A percentile compares a stretch with the other conserved stretches of the same genome.
Conservation (phyloP, 495 filamentous ascomycete genomes). For the Aspergillus homomorphus region DNA sequence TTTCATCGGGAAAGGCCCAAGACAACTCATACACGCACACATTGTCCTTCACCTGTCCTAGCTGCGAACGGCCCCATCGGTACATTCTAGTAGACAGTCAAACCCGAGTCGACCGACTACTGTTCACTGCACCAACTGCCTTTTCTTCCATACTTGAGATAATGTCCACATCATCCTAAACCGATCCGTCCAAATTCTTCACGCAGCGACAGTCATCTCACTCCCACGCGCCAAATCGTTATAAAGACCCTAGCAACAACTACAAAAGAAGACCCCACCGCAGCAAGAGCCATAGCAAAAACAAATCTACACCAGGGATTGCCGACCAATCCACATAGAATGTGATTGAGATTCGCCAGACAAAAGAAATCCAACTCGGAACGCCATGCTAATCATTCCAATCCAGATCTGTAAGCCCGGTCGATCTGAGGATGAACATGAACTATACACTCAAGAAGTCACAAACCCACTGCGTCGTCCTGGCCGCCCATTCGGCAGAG, state of each 20-base stretch:
- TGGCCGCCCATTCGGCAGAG: neutral
- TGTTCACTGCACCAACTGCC: neutral
- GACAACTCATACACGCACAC: constrained; percentile 21
- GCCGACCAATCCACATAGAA: neutral
- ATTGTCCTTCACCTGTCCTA: too few species aligned
- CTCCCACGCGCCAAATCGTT: constrained; percentile 1
- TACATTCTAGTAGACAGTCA: constrained; percentile 1
- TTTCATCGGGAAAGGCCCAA: constrained; percentile 18
- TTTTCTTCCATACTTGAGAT: neutral
- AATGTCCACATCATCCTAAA: too few species aligned
- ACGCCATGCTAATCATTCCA: constrained; percentile 15
- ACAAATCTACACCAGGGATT: neutral
- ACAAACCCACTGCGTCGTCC: neutral
- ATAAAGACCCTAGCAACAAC: neutral
- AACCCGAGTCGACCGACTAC: neutral
- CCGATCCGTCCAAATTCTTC: neutral
- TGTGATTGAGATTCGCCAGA: constrained; percentile 5
- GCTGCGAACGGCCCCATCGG: neutral
- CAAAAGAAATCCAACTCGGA: neutral
- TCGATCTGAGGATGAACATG: neutral
- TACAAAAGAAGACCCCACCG: neutral
- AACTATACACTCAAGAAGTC: constrained; percentile 1
- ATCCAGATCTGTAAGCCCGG: constrained; percentile 15
- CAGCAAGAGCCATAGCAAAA: neutral
- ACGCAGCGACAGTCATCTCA: neutral